Base-by-base conservation (phyloP, 1,139 yeast genomes). In the Pichia sp. region DNA sequence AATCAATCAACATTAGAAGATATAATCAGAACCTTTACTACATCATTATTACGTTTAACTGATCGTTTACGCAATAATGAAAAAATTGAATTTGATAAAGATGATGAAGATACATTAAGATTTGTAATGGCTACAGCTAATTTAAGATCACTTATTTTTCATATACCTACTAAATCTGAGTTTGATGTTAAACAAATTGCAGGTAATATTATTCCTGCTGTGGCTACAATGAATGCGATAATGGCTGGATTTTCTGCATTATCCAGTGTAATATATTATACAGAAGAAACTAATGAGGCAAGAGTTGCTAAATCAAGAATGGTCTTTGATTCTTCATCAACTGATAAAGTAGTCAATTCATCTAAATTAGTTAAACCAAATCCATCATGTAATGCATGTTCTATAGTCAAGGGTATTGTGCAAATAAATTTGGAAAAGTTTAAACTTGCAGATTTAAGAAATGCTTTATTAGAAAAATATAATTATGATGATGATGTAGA, bases 171-270 rank as follows among this genome's bases (percentile, higher is more conserved):
- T 42, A 82, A 84, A 59, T 70, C 95, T 14, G 83, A 86, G 51
- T 93, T 93, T 56, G 95, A 87, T 49, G 77, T 85, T 50, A 93
- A 93, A 60, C 78, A 93, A 58, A 88, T 89, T 53, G 98, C 98
- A 0, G 99, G 99, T 9, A 91, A 91, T 60, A 93, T 93, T 54
- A 91, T 93, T 38, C 98, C 99, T 0, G 98, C 98, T 0, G 89
- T 93, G 53, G 98, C 98, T 11, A 91, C 98, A 2, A 91, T 97
- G 10, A 93, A 93, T 60, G 97, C 98, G 1, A 81, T 91, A 18
- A 80, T 91, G 49, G 89, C 96, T 0, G 98, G 98, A 0, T 74
- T 88, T 48, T 82, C 94, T 21, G 80, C 88, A 13, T 60, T 89
- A 42, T 80, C 78, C 41, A 82, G 89, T 0, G 63, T 86, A 40